These are phyloP conservation scores for Saprolegnia parasitica DNA, from an alignment of 352 stramenopile species.

Conservation along the genomic window DNA sequence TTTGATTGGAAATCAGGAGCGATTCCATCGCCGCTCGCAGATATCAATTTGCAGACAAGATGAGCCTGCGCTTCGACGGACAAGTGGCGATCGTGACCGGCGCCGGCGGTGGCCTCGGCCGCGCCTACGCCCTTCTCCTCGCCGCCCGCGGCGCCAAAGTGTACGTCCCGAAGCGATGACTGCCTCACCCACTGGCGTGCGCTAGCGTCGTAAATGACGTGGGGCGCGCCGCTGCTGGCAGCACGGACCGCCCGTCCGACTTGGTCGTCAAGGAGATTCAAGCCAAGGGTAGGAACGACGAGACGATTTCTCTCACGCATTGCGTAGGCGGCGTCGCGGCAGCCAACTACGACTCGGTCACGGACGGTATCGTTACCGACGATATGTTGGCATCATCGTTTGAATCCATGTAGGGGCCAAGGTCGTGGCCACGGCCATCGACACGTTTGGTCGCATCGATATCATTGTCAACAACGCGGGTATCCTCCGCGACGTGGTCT, in stretches of 20 bases:
- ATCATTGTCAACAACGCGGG: conserved; percentile 93
- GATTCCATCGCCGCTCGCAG: neutral
- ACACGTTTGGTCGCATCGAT: conserved; percentile 65
- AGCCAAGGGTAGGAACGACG: conserved; percentile 38
- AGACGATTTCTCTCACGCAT: neutral
- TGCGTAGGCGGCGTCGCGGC: conserved; percentile 53
- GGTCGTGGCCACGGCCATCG: conserved; percentile 68
- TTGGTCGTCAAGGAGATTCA: conserved; percentile 76
- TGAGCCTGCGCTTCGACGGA: conserved; percentile 66
- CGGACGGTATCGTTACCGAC: conserved; percentile 33
- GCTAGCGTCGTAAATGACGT: conserved; percentile 75
- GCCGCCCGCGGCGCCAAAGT: conserved; percentile 75
- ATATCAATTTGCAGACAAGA: conserved; percentile 22
- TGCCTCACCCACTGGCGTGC: neutral
- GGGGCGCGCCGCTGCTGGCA: conserved; percentile 35
- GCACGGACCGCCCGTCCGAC: conserved; percentile 39
- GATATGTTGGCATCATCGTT: too few relatives aligned
- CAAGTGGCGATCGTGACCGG: conserved; percentile 77
- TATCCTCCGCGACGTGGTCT: conserved; percentile 88
- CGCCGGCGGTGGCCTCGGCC: conserved; percentile 63
- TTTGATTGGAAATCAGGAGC: conserved; percentile 13
- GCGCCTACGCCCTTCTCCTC: conserved; percentile 70
- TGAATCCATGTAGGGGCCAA: conserved; percentile 41
- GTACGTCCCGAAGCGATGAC: conserved; percentile 37
- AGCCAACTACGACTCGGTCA: conserved; percentile 81